These are phyloP conservation scores for Myriosclerotinia scirpicola DNA, from an alignment of 2,329 filamentous ascomycete species.

Conservation along the genomic window DNA sequence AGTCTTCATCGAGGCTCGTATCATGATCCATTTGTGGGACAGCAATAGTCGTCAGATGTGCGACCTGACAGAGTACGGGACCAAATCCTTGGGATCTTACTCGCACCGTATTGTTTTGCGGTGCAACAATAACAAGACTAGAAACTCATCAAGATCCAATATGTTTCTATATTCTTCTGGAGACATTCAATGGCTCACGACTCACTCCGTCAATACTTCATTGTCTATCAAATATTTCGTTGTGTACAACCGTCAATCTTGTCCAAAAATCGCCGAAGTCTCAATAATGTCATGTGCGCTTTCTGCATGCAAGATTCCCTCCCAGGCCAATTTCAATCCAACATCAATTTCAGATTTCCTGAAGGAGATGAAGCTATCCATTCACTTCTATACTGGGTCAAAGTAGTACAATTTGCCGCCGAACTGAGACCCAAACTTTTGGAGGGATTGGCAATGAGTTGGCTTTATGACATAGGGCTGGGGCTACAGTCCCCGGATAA, in stretches of 20 bases:
- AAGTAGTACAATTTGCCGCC: slow-evolving; percentile 13
- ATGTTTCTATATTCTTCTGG: not conserved
- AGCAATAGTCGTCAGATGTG: slow-evolving; percentile 22
- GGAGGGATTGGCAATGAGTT: not conserved
- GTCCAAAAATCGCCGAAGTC: not conserved
- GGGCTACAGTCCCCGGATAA: slow-evolving; percentile 3
- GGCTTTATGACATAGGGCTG: slow-evolving; percentile 21
- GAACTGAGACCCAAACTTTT: not conserved
- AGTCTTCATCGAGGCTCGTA: slow-evolving; percentile 10
- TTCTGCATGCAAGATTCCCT: slow-evolving; percentile 1
- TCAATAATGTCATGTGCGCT: slow-evolving; percentile 12
- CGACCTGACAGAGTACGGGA: slow-evolving; percentile 18
- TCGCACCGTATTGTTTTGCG: slow-evolving; percentile 4
- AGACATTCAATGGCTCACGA: slow-evolving; percentile 11
- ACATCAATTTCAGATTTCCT: not conserved
- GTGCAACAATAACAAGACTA: slow-evolving; percentile 8
- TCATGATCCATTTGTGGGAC: slow-evolving; percentile 14
- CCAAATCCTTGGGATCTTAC: slow-evolving; percentile 23
- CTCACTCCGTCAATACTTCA: slow-evolving; percentile 7
- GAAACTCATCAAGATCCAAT: slow-evolving; percentile 1
- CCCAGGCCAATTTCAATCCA: not conserved
- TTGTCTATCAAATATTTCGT: slow-evolving; percentile 17
- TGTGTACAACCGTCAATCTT: slow-evolving; percentile 16
- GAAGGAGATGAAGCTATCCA: not conserved
- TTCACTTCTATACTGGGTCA: not conserved